Base-by-base conservation (phyloP, 768 basidiomycete genomes). In the Leccinum imitatum region DNA sequence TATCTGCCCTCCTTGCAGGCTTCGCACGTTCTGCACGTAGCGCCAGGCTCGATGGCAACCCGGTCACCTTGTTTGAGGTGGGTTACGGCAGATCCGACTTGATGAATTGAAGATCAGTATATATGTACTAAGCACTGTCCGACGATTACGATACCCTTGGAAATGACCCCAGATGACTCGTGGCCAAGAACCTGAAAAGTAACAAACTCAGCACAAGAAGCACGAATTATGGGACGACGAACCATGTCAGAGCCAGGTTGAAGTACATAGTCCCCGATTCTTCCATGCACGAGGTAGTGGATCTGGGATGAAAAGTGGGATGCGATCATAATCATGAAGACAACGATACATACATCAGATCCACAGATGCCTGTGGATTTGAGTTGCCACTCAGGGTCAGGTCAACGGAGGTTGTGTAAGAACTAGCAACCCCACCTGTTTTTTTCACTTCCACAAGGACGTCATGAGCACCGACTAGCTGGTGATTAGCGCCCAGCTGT, bases 21-120 rank as follows among this genome's bases (percentile, higher is more conserved):
- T n/a, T 87, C 84, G 72, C 95, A 98, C 53, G 74, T 79, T 77
- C 89, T 80, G 75, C 95, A 98, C 6, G 87, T 88, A 58, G 87
- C 86, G 19, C 95, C 94, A 25, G 95, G 93, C 69, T 98, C 96
- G 71, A 98, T 81, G 25, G 95, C 92, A 53, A 98, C 95, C 53
- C 89, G 85, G 67, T 95, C 92, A 7, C 95, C 95, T 14, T 82
- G 77, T 71, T 90, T 88, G 62, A 95, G 76, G 69, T 87, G 77
- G 69, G 84, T 90, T 56, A 95, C 91, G 41, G 83, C 82, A 27
- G 83, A 72, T 11, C 95, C 94, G 59, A 93, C 92, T 90, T 67
- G 3, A 55, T 14, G 47, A 50, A 57, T 50, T 4, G 15, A 56
- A 25, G 7, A 15, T 59, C 15, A 59, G 35, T 4, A 39, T 3